Evolutionary conservation across 148 eudicot genomes (phyloP).

Genomic region (Pharnaceum exiguum): DNA sequence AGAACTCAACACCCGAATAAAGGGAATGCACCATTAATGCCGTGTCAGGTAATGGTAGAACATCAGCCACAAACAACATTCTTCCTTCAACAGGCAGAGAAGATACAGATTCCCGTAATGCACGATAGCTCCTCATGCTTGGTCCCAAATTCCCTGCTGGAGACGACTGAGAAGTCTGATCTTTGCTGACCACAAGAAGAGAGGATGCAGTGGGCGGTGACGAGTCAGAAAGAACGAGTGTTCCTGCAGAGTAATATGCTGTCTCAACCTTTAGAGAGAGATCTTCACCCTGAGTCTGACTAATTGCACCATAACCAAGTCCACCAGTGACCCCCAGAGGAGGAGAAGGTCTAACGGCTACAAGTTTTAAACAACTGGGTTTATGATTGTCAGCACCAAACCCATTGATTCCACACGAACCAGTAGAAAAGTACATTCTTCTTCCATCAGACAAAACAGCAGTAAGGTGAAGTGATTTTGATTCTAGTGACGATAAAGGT

Average conservation of each 20-base stretch:
- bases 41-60: slow-evolving; percentile 74
- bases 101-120: slow-evolving; percentile 84
- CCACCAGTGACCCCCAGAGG: slow-evolving; percentile 83
- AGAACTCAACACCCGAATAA: slow-evolving; percentile 66
- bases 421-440: slow-evolving; percentile 88
- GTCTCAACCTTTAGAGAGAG: slow-evolving; percentile 81
- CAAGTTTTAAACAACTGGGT: slow-evolving; percentile 86
- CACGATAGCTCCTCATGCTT: slow-evolving; percentile 64
- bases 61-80: slow-evolving; percentile 90
- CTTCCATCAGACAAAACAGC: slow-evolving; percentile 96
- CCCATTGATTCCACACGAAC: slow-evolving; percentile 57
- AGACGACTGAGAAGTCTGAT: slow-evolving; percentile 66
- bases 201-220: slow-evolving; percentile 83
- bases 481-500: slow-evolving; percentile 81
- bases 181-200: slow-evolving; percentile 75
- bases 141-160: slow-evolving; percentile 57
- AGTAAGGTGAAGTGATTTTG: slow-evolving; percentile 91
- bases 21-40: slow-evolving; percentile 76
- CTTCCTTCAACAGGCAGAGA: slow-evolving; percentile 91
- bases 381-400: slow-evolving; percentile 43
- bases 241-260: slow-evolving; percentile 73
- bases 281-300: slow-evolving; percentile 83
- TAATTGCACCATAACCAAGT: slow-evolving; percentile 70
- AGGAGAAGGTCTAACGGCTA: slow-evolving; percentile 85
- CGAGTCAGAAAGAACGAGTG: slow-evolving; percentile 93